Base-by-base conservation (phyloP, 345 rosid genomes). In the Garcia nutans region DNA sequence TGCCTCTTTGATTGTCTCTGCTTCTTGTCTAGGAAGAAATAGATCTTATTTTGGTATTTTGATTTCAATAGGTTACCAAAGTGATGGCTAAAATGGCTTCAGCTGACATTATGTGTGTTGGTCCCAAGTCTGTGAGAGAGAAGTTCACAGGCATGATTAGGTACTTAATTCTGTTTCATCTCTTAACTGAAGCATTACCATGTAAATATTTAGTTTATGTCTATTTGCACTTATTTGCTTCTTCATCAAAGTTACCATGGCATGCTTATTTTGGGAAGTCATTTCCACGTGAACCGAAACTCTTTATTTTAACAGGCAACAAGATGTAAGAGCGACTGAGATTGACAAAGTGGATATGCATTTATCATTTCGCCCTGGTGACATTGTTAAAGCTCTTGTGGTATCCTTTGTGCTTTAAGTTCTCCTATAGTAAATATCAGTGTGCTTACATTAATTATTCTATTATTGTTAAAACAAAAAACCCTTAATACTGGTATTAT, bases 331-430 rank as follows among this genome's bases (percentile, higher is more conserved):
- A 82, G 90, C 91, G 17, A 90, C 97, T 42, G 97, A 94, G 89
- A 89, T 94, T 78, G 96, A 94, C 83, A 91, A 91, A 86, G 97
- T 94, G 68, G 95, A 94, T 73, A 87, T 91, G 97, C 97, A 89
- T 81, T 71, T 72, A 33, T 91, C 97, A 55, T 94, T 88, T 79
- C 96, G 84, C 50, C 89, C 97, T 5, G 97, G 97, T 71, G 98
- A 94, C 81, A 88, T 91, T 73, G 89, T 94, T 82, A 89, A 84
- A 86, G 97, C 97, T 80, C n/a, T 84, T 57, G 97, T 93, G 49
- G 97, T 92, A 94, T 90, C 97, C 94, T 92, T 85, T 65, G 56
- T 44, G 33, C 28, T 79, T 80, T 61, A 74, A 65, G 68, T 63
- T 54, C 23, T 61, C 59, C 19, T 24, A n/a, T 60, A 47, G 28